phyloP scores from a whole-genome alignment of 345 rosid species.

The Melaleuca quinquenervia region DNA sequence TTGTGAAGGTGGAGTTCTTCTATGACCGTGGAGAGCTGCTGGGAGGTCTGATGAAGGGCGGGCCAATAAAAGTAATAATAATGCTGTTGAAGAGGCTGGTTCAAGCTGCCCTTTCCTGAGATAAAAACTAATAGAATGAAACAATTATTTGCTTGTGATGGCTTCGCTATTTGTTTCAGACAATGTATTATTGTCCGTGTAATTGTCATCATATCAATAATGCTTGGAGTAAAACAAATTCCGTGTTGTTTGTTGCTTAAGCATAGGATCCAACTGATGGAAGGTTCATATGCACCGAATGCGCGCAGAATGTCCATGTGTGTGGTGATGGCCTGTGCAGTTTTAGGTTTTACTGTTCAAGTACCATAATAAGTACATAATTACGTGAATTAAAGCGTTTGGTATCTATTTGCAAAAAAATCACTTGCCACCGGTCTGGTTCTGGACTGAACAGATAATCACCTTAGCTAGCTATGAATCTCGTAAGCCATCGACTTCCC shows the following conservation, averaged over 20 bases:
- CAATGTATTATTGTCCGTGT: not conserved
- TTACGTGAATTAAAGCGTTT: not conserved
- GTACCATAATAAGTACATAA: not conserved
- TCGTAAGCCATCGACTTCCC: not conserved
- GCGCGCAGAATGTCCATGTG: not conserved
- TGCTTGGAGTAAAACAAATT: not conserved
- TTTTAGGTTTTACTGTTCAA: not conserved
- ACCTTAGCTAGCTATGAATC: not conserved
- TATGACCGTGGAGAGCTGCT: constrained; percentile 41
- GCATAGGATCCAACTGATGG: not conserved
- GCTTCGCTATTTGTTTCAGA: not conserved
- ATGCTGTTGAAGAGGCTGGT: constrained; percentile 1
- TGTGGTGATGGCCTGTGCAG: not conserved
- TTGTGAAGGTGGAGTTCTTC: constrained; percentile 48
- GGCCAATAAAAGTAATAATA: not conserved
- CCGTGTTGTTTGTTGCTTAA: not conserved
- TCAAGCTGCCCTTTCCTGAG: constrained; percentile 38
- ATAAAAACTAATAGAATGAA: not conserved
- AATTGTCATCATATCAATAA: not conserved
- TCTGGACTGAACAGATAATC: not conserved
- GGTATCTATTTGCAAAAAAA: not conserved
- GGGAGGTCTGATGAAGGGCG: constrained; percentile 45
- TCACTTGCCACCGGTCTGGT: not conserved
- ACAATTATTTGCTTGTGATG: not conserved
- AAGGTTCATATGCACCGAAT: not conserved